Conservation (phyloP, 805 yeast genomes). For the Wickerhamiella lipophila region DNA sequence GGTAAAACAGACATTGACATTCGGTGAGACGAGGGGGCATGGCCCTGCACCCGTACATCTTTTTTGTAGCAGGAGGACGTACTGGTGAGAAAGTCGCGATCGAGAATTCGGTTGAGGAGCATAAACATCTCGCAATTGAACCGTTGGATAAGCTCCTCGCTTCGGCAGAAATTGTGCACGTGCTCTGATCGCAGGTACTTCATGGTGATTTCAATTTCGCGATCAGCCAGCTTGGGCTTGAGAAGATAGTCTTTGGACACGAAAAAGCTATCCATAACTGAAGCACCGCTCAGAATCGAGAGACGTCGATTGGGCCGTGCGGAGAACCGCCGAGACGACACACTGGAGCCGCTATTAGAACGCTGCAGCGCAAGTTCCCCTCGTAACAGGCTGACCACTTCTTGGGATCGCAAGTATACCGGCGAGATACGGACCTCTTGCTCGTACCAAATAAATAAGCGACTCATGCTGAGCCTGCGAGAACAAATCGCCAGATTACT, state of each 20-base stretch:
- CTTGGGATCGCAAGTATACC: slow-evolving; percentile 9
- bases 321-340: slow-evolving; percentile 19
- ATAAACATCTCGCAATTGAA: slow-evolving; percentile 27
- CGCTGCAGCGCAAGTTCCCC: slow-evolving; percentile 16
- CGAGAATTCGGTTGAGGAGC: slow-evolving; percentile 24
- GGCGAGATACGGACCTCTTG: slow-evolving; percentile 18
- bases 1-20: slow-evolving; percentile 15
- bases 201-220: slow-evolving; percentile 26
- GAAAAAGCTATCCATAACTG: slow-evolving; percentile 23
- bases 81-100: slow-evolving; percentile 22
- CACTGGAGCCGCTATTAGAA: slow-evolving; percentile 19
- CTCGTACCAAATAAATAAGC: slow-evolving; percentile 21
- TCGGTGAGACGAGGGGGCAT: slow-evolving; percentile 10
- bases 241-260: slow-evolving; percentile 23
- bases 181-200: slow-evolving; percentile 25
- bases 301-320: slow-evolving; percentile 21
- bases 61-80: slow-evolving; percentile 19
- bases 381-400: slow-evolving; percentile 5
- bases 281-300: slow-evolving; percentile 21
- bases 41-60: slow-evolving; percentile 17
- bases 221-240: slow-evolving; percentile 26
- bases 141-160: slow-evolving; percentile 29
- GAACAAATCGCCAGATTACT: not conserved
- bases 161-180: slow-evolving; percentile 26
- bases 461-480: not conserved